These are phyloP conservation scores for Metschnikowia proteae DNA, from an alignment of 805 yeast species.

Conservation along the genomic window DNA sequence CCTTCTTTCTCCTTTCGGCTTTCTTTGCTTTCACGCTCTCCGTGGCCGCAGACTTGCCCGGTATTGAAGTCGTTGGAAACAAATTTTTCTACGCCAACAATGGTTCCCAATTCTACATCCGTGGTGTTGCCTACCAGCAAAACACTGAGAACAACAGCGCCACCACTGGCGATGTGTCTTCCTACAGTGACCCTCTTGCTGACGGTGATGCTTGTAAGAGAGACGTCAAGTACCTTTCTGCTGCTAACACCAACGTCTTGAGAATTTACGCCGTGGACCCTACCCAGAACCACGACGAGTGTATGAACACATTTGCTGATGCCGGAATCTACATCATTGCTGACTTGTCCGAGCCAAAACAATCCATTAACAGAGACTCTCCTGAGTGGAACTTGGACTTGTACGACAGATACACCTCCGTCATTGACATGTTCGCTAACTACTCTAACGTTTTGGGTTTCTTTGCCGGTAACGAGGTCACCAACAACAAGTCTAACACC, in stretches of 20 bases:
- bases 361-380: conserved; percentile 68
- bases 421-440: conserved; percentile 72
- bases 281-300: conserved; percentile 55
- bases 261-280: conserved; percentile 87
- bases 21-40: conserved; percentile 11
- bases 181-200: conserved; percentile 72
- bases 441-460: conserved; percentile 86
- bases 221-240: conserved; percentile 72
- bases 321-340: conserved; percentile 45
- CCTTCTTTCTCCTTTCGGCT: conserved; percentile 10
- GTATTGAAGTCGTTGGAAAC: conserved; percentile 67
- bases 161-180: conserved; percentile 13
- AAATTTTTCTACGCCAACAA: conserved; percentile 73
- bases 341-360: conserved; percentile 61
- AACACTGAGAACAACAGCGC: conserved; percentile 51
- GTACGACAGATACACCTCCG: conserved; percentile 73
- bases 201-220: conserved; percentile 67
- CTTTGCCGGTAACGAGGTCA: conserved; percentile 97
- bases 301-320: conserved; percentile 57
- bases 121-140: conserved; percentile 78
- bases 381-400: conserved; percentile 77
- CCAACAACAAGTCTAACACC: conserved; percentile 78
- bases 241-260: conserved; percentile 70
- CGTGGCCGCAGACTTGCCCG: conserved; percentile 23
- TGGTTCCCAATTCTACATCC: conserved; percentile 74